Evolutionary conservation across 306 rosid genomes (phyloP), one percentile per base, ranked within the genome.

Genomic region (Dicorynia guianensis): DNA sequence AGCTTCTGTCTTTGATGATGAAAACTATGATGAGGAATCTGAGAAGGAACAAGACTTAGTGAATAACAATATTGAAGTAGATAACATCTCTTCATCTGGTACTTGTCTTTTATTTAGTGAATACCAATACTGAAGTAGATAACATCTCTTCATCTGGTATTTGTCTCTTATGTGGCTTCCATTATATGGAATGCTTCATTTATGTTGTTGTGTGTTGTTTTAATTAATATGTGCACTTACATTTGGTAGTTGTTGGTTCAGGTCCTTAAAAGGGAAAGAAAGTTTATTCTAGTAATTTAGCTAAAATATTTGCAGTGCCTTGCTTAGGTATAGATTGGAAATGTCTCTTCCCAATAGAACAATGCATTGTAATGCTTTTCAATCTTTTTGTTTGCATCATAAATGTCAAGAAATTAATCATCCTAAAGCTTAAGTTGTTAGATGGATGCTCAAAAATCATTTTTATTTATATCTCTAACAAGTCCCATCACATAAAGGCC

Each of bases 1-100:
- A 79, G 50, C 74, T 63, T 89, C 98, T 65, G 84, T 93, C 48
- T 89, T 91, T 60, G 96, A 88, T 50, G 98, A 94, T 81, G 98
- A 94, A 78, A 76, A 94, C 80, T 94, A 94, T 73, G 98, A 94
- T 25, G 98, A 91, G 82, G 98, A 92, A 71, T 83, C 89, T 88
- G 97, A 91, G n/a, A 78, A 79, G 49, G 97, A 89, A 63, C 69
- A 64, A n/a, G 89, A 83, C 60, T 60, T 65, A 7, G 89, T 73
- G 72, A 82, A 86, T 54, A 81, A 58, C 6, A 76, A 79, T 71
- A 33, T 80, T 67, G 83, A 87, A 74, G 88, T 69, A 82, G 89
- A 82, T 72, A 60, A 62, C 34, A 63, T 57, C 61, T 61, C 85
- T 76, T 69, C 68, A 78, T 48, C 84, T 46, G 94, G 96, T 94